Percentiles rank a stretch among this genome's conserved stretches.
Evolutionary conservation across 2,329 filamentous ascomycete species (phyloP).

Genomic region (Davidsoniella neocaledoniae): DNA sequence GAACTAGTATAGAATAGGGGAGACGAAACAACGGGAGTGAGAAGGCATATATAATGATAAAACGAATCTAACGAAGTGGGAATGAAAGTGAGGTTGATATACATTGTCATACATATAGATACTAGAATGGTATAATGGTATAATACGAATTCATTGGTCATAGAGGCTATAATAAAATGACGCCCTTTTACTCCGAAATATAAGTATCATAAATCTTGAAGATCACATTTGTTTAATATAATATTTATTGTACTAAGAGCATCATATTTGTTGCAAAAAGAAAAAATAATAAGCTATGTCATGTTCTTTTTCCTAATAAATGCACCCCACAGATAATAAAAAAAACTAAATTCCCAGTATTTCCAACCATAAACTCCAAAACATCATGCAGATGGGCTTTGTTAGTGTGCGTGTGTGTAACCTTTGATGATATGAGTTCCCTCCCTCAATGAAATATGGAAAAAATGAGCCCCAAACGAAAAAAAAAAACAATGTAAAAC

Average conservation of each 20-base stretch:
- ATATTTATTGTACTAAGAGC: no score
- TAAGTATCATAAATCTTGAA: no score
- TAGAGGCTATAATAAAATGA: no score
- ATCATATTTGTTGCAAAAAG: neutral
- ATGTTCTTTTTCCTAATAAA: neutral
- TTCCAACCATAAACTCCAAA: neutral
- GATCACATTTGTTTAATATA: no score
- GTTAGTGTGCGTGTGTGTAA: constrained; percentile 2
- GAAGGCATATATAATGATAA: neutral
- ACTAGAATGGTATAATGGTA: neutral
- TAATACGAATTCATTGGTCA: no score
- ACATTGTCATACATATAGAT: neutral
- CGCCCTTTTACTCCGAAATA: no score
- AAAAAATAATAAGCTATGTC: neutral
- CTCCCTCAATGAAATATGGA: neutral
- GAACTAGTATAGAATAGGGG: constrained; percentile 36
- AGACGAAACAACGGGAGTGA: neutral
- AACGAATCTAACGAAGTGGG: neutral
- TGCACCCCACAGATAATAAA: neutral
- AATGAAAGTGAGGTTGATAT: neutral
- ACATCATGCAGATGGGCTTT: no score
- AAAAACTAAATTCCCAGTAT: neutral
- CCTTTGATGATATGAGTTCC: neutral
- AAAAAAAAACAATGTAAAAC: no score
- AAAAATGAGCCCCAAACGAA: neutral